Conservation (phyloP, 1,284 basidiomycete species). For the Mycosarcoma mackinlayi region DNA sequence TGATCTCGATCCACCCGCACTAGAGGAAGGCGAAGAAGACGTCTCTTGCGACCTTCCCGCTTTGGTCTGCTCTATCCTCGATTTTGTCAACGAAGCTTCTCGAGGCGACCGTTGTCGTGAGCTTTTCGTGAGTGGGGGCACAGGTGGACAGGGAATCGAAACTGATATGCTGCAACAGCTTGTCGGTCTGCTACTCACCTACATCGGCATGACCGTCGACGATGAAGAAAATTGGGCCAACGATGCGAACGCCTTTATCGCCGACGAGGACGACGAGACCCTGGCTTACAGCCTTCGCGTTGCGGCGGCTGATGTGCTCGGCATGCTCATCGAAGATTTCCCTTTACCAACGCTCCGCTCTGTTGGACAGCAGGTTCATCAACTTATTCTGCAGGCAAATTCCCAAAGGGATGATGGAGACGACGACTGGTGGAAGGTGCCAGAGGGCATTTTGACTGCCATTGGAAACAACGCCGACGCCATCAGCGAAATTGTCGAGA, state of each 20-base stretch:
- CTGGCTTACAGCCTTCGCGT: slow-evolving; percentile 83
- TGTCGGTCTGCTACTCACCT: slow-evolving; percentile 76
- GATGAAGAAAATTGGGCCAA: slow-evolving; percentile 93
- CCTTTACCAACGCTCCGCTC: slow-evolving; percentile 74
- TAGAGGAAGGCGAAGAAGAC: slow-evolving; percentile 79
- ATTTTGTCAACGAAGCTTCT: slow-evolving; percentile 78
- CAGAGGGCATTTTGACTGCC: slow-evolving; percentile 84
- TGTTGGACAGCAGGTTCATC: slow-evolving; percentile 46
- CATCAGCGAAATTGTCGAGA: slow-evolving; percentile 80
- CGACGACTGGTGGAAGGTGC: slow-evolving; percentile 76
- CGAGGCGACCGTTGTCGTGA: slow-evolving; percentile 76
- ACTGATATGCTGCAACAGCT: slow-evolving; percentile 72
- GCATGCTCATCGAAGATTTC: slow-evolving; percentile 80
- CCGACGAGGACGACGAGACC: slow-evolving; percentile 92
- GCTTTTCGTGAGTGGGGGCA: slow-evolving; percentile 72
- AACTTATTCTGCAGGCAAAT: slow-evolving; percentile 73
- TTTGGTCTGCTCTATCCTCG: slow-evolving; percentile 81
- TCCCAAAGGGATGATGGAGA: slow-evolving; percentile 60
- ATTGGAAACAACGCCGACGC: slow-evolving; percentile 85
- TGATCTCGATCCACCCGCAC: slow-evolving; percentile 72
- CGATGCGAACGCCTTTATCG: slow-evolving; percentile 90
- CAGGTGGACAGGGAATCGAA: slow-evolving; percentile 66
- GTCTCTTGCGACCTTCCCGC: slow-evolving; percentile 75
- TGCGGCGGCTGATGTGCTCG: slow-evolving; percentile 84
- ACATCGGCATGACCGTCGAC: slow-evolving; percentile 86